Evolutionary conservation across 352 stramenopile genomes (phyloP).

Genomic region (Lagenidium sp.): DNA sequence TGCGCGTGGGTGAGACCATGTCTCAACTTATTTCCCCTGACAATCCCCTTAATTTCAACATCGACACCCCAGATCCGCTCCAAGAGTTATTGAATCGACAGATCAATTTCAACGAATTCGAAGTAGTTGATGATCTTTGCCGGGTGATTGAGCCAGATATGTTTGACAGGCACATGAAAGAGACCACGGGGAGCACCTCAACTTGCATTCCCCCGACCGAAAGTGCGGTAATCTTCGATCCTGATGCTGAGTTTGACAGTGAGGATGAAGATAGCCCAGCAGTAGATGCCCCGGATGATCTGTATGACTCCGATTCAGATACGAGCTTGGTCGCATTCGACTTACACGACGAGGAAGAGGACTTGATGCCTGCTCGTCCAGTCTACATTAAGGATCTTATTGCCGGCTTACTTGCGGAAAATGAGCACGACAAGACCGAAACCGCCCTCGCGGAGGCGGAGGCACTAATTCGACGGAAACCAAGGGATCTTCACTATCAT

Average conservation of each 20-base stretch:
- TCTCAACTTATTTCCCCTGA: conserved; percentile 50
- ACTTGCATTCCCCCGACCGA: conserved; percentile 1
- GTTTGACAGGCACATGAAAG: background rate
- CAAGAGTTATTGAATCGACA: too few species aligned
- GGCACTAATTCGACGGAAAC: conserved; percentile 32
- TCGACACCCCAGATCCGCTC: conserved; percentile 31
- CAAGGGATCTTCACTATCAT: conserved; percentile 56
- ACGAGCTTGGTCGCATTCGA: conserved; percentile 61
- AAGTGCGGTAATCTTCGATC: conserved; percentile 27
- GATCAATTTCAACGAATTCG: too few species aligned
- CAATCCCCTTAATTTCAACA: conserved; percentile 52
- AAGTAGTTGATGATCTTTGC: too few species aligned
- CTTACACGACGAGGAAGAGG: conserved; percentile 56
- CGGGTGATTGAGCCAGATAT: too few species aligned
- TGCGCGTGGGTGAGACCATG: conserved; percentile 62
- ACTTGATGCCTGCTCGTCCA: conserved; percentile 42
- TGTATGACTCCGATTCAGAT: conserved; percentile 33
- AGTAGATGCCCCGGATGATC: too few species aligned
- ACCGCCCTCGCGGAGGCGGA: conserved; percentile 45
- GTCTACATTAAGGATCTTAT: conserved; percentile 72
- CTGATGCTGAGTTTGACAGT: conserved; percentile 51
- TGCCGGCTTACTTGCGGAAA: conserved; percentile 32
- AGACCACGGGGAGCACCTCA: conserved; percentile 3
- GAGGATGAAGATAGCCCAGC: conserved; percentile 19
- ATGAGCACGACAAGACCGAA: conserved; percentile 51